Evolutionary conservation across 805 yeast species (phyloP), one percentile per base, ranked within the genome.

Genomic region (Wickerhamiella siamensis): DNA sequence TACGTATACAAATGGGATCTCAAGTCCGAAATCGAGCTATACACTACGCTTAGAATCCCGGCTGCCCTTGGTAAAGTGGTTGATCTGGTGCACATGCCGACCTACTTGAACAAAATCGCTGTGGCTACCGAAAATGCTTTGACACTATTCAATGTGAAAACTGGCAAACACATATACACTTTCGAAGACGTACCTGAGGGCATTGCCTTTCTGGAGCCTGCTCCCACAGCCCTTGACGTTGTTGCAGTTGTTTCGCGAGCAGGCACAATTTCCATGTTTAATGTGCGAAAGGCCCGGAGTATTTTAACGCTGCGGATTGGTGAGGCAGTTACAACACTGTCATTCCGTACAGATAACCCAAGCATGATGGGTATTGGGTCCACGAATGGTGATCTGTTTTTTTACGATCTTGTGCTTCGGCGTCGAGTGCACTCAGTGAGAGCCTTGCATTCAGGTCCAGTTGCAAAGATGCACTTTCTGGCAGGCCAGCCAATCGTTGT

Each of bases 401-500:
- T 91, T 60, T 86, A 83, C 54, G 95, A 91, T 59, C 64, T 91
- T 51, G 75, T 77, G 45, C 70, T 72, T 48, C 72, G 74, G 43
- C 54, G 86, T 3, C 71, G 95, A 47, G 76, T 87, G 20, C 96
- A 87, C 53, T 66, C 79, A 4, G 63, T 86, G 47, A 70, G 82
- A 51, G 69, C 69, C 41, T 79, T 84, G 9, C 96, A 88, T 56
- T 69, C 69, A 43, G 94, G 94, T 18, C 95, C 95, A 50, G 76
- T 86, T 12, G 65, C 84, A 4, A 74, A 72, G 40, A 82, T 75
- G 4, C 66, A 71, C 36, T 91, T 84, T 58, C 65, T 91, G 43
- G 79, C 83, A 51, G 96, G 96, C 3, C 97, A 88, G 62, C 87
- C 98, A 0, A 77, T 93, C 17, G 64, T 86, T 15, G 79, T 91